Evolutionary conservation across 2,329 filamentous ascomycete species (phyloP), one percentile per base, ranked within the genome.

Genomic region (Calonectria ilicicola): DNA sequence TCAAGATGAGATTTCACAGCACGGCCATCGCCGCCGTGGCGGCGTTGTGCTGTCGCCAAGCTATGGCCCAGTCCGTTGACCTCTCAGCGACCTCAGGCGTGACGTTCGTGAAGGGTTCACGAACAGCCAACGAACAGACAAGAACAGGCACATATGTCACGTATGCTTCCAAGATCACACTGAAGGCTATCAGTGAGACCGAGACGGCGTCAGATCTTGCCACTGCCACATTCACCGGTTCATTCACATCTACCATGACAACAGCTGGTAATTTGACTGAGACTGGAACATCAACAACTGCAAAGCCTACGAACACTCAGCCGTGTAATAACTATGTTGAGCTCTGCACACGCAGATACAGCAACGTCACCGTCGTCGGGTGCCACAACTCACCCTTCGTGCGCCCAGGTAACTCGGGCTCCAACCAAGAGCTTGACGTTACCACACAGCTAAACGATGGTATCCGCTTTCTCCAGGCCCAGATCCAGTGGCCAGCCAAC

Each of bases 341-440:
- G 83, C 92, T 97, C 79, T 97, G 95, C 86, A 85, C 84, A 7
- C 90, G 94, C 72, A 92, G 91, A 77, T 97, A 95, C 84, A 91
- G 93, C 87, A 96, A 97, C 82, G 93, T 97, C 83, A 96, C 94
- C 69, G 88, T 94, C 78, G 90, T 97, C 1, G 91, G 90, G 23
- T 92, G 92, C 21, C 95, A 97, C 85, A 97, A 97, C 86, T 95
- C 93, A 49, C 94, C 94, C 14, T 97, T 97, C 81, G 88, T 92
- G 47, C 87, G 89, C 10, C 82, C 87, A 19, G 93, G 93, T 77
- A 96, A 93, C 82, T 90, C 93, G 12, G 94, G 92, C 17, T 90
- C 93, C 68, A 97, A 97, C 83, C 95, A 97, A 84, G 87, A 87
- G 32, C 87, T 94, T 53, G 83, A 87, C 23, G 94, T 97, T 62